These are phyloP conservation scores for Thinopyrum elongatum DNA, from an alignment of 176 grass and related monocot species.

Conservation along the genomic window DNA sequence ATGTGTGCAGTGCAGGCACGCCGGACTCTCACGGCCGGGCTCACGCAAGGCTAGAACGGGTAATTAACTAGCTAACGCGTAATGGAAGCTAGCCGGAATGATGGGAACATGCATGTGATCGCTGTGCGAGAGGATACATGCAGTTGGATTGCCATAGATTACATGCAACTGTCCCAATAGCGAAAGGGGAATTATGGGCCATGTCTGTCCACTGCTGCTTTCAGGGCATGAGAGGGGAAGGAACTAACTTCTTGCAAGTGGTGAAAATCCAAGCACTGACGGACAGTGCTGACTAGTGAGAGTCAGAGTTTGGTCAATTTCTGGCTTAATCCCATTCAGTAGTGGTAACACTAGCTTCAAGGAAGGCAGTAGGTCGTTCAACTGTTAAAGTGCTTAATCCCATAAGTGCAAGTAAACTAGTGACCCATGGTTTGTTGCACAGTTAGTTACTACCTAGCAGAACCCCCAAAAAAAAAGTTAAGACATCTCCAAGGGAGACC, in stretches of 20 bases:
- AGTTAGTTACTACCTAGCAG: too few relatives aligned
- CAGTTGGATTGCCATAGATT: background rate
- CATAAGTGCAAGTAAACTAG: too few relatives aligned
- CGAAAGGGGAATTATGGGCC: background rate
- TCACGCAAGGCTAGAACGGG: background rate
- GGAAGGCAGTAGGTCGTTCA: too few relatives aligned
- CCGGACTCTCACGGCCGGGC: background rate
- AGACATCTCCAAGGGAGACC: too few relatives aligned
- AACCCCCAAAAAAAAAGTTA: too few relatives aligned
- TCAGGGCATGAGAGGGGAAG: conserved; percentile 8
- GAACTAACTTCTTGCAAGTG: conserved; percentile 14
- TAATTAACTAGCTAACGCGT: background rate
- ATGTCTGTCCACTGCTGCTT: background rate
- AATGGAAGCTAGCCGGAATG: conserved; percentile 37
- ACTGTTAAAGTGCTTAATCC: too few relatives aligned
- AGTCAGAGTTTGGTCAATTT: conserved; percentile 26
- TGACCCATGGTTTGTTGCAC: background rate
- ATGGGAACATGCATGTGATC: conserved; percentile 13
- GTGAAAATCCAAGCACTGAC: conserved; percentile 2
- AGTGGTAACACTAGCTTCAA: background rate
- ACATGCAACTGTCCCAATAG: background rate
- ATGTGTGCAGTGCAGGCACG: background rate
- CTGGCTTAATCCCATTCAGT: conserved; percentile 23
- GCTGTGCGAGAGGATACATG: background rate
- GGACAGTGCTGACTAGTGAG: background rate